Evolutionary conservation across 192 early-diverging fungal species (phyloP), one percentile per base, ranked within the genome.

Genomic region (Backusella parvicylindrica): DNA sequence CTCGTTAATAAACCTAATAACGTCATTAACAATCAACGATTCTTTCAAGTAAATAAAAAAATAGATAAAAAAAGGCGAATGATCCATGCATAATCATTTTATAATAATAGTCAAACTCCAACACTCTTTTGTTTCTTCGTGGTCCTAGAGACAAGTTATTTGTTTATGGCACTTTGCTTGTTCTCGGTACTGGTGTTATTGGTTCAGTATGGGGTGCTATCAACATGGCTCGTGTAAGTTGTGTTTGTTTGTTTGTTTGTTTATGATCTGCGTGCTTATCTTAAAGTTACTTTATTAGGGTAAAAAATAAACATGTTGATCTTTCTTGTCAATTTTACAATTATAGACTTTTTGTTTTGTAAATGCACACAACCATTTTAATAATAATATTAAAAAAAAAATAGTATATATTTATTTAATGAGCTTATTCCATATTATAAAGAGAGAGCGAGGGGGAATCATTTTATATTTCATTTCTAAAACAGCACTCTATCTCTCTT

Each of bases 141-240:
- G 77, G 81, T 70, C 81, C 77, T 56, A 75, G 76, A 75, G 81
- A 82, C 66, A 75, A 73, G 56, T 28, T 82, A 26, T 73, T 82
- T 23, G 77, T 69, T 64, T 75, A 73, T 68, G 9, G 30, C 21
- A 79, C 77, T 56, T 75, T 76, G 33, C 68, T 79, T 35, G 64
- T 78, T 53, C 64, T 82, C 53, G 81, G 76, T 72, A 75, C 71
- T 69, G 81, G 81, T 73, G 40, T 82, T 49, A 21, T 70, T 41
- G 81, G 81, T 53, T 50, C 77, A 15, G 70, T 78, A 38, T 70
- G 53, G 31, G 81, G 81, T 75, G 66, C 77, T 32, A 26, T 63
- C 66, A 68, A 75, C 16, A 79, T 82, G 81, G 71, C 49, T 67
- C 73, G 71, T 35, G 81, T 82, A 78, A 66, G 73, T 50, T 38